Conservation (phyloP, 208 protist species). For the Crithidia thermophila region DNA sequence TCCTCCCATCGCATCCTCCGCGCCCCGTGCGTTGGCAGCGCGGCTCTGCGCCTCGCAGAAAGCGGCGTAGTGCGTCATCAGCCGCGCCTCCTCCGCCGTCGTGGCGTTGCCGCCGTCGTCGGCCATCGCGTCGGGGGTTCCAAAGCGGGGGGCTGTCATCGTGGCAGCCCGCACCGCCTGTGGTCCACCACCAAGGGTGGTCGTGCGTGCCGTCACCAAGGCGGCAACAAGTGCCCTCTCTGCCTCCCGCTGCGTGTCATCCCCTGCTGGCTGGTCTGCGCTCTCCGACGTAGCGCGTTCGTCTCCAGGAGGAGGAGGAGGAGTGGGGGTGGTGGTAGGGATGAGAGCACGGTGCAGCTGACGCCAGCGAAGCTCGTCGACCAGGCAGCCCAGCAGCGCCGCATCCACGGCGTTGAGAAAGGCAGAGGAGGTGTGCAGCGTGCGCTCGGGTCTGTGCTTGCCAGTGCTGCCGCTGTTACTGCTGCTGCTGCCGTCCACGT, state of each 20-base stretch:
- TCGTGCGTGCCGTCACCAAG: background rate
- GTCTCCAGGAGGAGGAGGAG: too few species aligned
- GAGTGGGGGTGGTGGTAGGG: background rate
- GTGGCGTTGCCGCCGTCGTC: background rate
- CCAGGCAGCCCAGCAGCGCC: slow-evolving; percentile 25
- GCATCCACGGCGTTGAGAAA: slow-evolving; percentile 24
- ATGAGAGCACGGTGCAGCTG: slow-evolving; percentile 6
- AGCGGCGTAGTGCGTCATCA: slow-evolving; percentile 7
- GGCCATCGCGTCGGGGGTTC: background rate
- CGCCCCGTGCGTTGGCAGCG: background rate
- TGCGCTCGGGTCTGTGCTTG: too few species aligned
- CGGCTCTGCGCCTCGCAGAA: slow-evolving; percentile 25
- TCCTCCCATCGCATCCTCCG: background rate
- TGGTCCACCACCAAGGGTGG: background rate
- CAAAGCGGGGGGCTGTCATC: background rate
- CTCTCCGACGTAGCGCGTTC: too few species aligned
- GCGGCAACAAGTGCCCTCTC: background rate
- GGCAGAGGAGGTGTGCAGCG: background rate
- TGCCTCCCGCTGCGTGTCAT: background rate
- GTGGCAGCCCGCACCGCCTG: too few species aligned
- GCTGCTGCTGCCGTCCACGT: too few species aligned
- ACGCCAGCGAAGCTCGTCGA: slow-evolving; percentile 34
- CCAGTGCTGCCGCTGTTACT: background rate
- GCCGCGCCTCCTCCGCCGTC: slow-evolving; percentile 1
- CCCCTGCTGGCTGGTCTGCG: background rate